Evolutionary conservation across 163 green algal species (phyloP).

Genomic region (Prototheca stagnorum): DNA sequence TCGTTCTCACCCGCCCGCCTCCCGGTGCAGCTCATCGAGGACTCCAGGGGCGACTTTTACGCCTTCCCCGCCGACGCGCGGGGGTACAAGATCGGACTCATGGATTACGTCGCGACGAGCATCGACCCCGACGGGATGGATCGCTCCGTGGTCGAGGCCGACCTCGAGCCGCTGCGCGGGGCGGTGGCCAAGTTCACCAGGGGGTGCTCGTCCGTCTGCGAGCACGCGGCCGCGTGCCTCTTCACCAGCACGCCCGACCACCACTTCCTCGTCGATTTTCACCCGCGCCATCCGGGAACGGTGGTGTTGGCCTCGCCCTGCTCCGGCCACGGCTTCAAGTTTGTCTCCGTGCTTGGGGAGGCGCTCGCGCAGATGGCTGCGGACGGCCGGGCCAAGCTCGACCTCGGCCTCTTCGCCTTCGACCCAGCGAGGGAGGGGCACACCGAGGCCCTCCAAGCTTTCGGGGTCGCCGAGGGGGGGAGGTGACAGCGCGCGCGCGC

Average conservation of each 20-base stretch:
- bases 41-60: conserved; percentile 18
- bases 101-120: conserved; percentile 13
- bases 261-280: conserved; percentile 33
- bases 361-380: conserved; percentile 46
- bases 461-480: too few relatives aligned
- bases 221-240: conserved; percentile 19
- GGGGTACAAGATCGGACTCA: conserved; percentile 24
- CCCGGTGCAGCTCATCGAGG: conserved; percentile 26
- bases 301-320: conserved; percentile 30
- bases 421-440: not conserved
- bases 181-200: conserved; percentile 21
- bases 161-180: conserved; percentile 22
- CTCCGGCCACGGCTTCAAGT: conserved; percentile 44
- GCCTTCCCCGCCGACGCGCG: conserved; percentile 27
- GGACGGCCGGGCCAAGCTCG: conserved; percentile 9
- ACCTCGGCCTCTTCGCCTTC: conserved; percentile 7
- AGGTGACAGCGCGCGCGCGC: too few relatives aligned
- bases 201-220: conserved; percentile 10
- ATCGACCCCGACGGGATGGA: conserved; percentile 8
- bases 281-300: conserved; percentile 26
- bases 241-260: conserved; percentile 39
- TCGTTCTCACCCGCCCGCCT: conserved; percentile 11
- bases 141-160: conserved; percentile 8
- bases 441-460: conserved; percentile 1
- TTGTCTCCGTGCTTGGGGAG: conserved; percentile 34